These are phyloP conservation scores for Colletotrichum karsti DNA, from an alignment of 2,329 filamentous ascomycete genomes.

Conservation along the genomic window DNA sequence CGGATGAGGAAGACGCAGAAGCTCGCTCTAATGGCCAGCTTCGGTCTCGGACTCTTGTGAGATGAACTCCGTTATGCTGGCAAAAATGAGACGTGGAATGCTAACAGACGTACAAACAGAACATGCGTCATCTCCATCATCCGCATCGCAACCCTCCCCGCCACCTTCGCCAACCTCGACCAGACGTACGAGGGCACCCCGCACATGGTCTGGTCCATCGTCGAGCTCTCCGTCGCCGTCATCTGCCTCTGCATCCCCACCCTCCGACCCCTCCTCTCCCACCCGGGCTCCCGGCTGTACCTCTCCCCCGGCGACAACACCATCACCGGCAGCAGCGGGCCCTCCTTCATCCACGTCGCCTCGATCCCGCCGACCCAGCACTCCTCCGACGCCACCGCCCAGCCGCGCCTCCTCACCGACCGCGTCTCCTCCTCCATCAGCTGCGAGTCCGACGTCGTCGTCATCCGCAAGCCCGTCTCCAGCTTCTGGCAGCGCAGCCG, in stretches of 20 bases:
- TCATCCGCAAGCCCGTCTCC: constrained; percentile 4
- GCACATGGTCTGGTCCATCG: constrained; percentile 46
- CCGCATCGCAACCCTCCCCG: constrained; percentile 40
- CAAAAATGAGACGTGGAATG: no score
- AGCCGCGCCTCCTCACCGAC: background rate
- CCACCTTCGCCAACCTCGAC: constrained; percentile 36
- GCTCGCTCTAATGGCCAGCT: constrained; percentile 18
- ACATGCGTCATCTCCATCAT: constrained; percentile 30
- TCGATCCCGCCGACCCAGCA: no score
- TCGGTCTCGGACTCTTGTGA: constrained; percentile 29
- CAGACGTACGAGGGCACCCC: constrained; percentile 41
- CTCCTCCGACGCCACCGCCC: background rate
- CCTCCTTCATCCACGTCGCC: no score
- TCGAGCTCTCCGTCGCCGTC: constrained; percentile 48
- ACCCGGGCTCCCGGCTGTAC: no score
- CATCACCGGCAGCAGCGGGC: no score
- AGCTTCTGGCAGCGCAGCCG: constrained; percentile 14
- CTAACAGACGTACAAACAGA: background rate
- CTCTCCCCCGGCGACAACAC: background rate
- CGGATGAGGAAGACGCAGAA: constrained; percentile 20
- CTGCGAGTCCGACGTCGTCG: background rate
- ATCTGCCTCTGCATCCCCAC: constrained; percentile 50
- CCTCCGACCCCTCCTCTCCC: constrained; percentile 39
- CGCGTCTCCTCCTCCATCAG: constrained; percentile 4
- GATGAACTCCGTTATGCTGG: background rate